phyloP scores from a whole-genome alignment of 176 grass and related monocot genomes.

The Triticum aestivum region DNA sequence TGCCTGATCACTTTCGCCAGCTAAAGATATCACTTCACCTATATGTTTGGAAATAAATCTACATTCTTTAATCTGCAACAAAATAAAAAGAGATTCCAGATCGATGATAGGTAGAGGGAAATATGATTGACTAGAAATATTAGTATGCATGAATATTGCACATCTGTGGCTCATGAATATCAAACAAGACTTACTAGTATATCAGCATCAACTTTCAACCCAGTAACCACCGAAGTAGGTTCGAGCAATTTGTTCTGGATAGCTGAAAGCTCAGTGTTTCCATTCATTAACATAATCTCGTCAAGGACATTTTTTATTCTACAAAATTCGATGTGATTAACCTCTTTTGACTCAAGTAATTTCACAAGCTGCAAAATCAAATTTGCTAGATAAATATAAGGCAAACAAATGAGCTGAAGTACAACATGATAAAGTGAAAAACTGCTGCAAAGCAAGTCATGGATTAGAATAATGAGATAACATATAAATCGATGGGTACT shows the following conservation, averaged over 20 bases:
- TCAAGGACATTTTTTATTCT: conserved; percentile 89
- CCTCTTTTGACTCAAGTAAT: conserved; percentile 90
- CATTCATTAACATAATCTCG: conserved; percentile 82
- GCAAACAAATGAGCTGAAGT: conserved; percentile 33
- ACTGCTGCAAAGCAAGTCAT: background rate
- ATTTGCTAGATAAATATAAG: conserved; percentile 25
- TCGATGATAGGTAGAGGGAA: background rate
- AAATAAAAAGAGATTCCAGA: conserved; percentile 9
- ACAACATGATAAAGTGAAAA: conserved; percentile 30
- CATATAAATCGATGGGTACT: conserved; percentile 10
- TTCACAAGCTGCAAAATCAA: conserved; percentile 87
- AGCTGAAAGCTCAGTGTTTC: conserved; percentile 65
- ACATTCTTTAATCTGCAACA: conserved; percentile 76
- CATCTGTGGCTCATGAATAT: background rate
- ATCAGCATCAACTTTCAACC: conserved; percentile 78
- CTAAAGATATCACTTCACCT: conserved; percentile 71
- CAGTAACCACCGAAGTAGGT: conserved; percentile 73
- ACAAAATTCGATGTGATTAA: conserved; percentile 94
- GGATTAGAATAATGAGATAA: background rate
- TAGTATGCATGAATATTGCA: conserved; percentile 1
- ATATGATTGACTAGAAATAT: background rate
- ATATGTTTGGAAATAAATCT: conserved; percentile 75
- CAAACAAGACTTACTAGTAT: conserved; percentile 53
- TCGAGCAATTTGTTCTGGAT: conserved; percentile 61
- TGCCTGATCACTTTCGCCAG: conserved; percentile 73